phyloP scores from a whole-genome alignment of 805 yeast species.

The Starmerella lactis-condensi region DNA sequence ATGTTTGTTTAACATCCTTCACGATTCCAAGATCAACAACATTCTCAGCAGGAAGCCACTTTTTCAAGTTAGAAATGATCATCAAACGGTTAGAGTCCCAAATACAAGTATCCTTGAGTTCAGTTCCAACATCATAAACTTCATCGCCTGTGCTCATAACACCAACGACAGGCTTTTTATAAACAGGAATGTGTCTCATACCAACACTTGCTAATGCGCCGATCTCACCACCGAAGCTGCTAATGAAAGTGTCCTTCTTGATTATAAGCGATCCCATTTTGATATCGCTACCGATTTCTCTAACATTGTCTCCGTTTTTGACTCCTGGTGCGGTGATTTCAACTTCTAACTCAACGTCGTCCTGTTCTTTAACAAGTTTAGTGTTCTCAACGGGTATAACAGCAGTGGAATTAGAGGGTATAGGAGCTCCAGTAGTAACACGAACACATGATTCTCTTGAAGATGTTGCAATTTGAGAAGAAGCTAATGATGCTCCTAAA shows the following conservation, averaged over 20 bases:
- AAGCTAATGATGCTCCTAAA: conserved; percentile 11
- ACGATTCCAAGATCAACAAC: conserved; percentile 35
- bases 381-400: conserved; percentile 41
- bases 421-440: conserved; percentile 40
- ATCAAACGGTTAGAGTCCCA: conserved; percentile 36
- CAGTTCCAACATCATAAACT: conserved; percentile 23
- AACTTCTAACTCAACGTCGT: conserved; percentile 30
- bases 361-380: conserved; percentile 21
- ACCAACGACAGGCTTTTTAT: conserved; percentile 28
- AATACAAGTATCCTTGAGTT: conserved; percentile 27
- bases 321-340: conserved; percentile 27
- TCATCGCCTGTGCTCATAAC: conserved; percentile 38
- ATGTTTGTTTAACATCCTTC: conserved; percentile 23
- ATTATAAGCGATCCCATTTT: conserved; percentile 25
- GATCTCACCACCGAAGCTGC: conserved; percentile 32
- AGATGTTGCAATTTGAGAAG: conserved; percentile 21
- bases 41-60: conserved; percentile 22
- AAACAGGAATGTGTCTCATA: conserved; percentile 24
- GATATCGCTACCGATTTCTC: conserved; percentile 33
- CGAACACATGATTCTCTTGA: too few species aligned
- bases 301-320: conserved; percentile 28
- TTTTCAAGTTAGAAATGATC: conserved; percentile 23
- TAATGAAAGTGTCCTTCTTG: conserved; percentile 23
- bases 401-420: conserved; percentile 36
- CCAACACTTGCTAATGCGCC: conserved; percentile 35